Base-by-base conservation (phyloP, 129 eudicot species). In the Erigeron canadensis region DNA sequence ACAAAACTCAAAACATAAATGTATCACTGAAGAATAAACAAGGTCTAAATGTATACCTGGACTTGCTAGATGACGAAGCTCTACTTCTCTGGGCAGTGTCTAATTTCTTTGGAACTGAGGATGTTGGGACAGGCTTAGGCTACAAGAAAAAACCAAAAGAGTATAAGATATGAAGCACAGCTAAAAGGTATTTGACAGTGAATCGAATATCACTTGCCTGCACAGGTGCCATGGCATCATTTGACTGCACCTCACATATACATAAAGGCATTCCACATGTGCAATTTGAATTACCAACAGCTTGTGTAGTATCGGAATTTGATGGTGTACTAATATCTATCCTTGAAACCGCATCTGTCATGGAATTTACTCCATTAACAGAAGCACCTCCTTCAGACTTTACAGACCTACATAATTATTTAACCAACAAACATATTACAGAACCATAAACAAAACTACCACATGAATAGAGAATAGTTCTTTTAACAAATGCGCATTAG, bases 181-280 rank as follows among this genome's bases (percentile, higher is more conserved):
- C 68, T 22, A 48, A 65, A 66, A 65, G 51, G 53, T 54, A 67
- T 12, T 19, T 65, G 7, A 56, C 63, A 70, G 50, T 19, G 43
- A 67, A 64, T 60, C 23, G 67, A 79, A 8, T 23, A 45, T 28
- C 38, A 50, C 80, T 78, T 81, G 58, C 89, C 96, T 78, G 88
- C 71, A 76, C 46, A 46, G 80, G 61, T 11, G 74, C 69, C 77
- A 75, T 63, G 8, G 75, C 88, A 72, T 80, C 85, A 12, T 71
- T 86, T 58, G 86, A 77, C 57, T 91, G 86, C 62, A 84, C 96
- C 77, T 82, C 90, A 84, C 98, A 94, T 72, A 94, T 94, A 85
- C 98, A 94, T 82, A 94, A 81, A 73, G 98, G 98, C 98, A 94
- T 94, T 73, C 98, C 98, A 84, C 98, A 94, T 38, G 87, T 89